Evolutionary conservation across 208 protist genomes (phyloP), one percentile per base, ranked within the genome.

Genomic region (Phytomonas francai): DNA sequence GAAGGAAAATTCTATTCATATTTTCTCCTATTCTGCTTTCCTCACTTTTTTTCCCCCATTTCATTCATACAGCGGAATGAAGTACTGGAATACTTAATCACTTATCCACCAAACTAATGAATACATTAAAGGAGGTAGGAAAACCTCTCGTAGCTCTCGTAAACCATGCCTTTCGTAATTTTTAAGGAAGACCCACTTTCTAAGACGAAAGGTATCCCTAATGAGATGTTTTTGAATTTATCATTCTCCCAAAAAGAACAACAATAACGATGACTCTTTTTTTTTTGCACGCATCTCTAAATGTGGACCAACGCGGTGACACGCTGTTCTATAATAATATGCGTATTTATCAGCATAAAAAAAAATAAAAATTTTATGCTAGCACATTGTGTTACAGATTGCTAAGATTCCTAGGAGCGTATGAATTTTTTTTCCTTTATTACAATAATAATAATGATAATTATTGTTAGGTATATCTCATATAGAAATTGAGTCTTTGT

Each of bases 391-490:
- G 11, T 54, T 54, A 22, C 25, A 54, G 45, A 7, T 22, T 1
- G 45, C 19, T 54, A 25, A 3, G 9, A n/a, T 22, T 63, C 28
- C 16, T 54, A 27, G 5, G 32, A 16, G 2, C 22, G 29, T 22
- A n/a, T 66, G 14, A 9, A 59, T 12, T 4, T 27, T 49, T 54
- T 57, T 34, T 59, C 0, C 31, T 5, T 34, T 33, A 27, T 27
- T 29, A 33, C 39, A 29, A 19, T 14, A 58, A 25, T 60, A 62
- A 49, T 28, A n/a, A 57, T 36, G 30, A 59, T 67, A 57, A 54
- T 33, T 28, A 56, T 68, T 2, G 70, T 33, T 31, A 69, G 31
- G 32, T 66, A 25, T 19, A 36, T 72, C n/a, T 72, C 30, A 27
- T 29, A 25, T 67, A 61, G 56, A 30, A 33, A 32, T 49, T 16